A percentile compares a stretch with the other conserved stretches of the same genome.
Conservation (phyloP, 1,284 basidiomycete species). For the Amylostereum areolatum region DNA sequence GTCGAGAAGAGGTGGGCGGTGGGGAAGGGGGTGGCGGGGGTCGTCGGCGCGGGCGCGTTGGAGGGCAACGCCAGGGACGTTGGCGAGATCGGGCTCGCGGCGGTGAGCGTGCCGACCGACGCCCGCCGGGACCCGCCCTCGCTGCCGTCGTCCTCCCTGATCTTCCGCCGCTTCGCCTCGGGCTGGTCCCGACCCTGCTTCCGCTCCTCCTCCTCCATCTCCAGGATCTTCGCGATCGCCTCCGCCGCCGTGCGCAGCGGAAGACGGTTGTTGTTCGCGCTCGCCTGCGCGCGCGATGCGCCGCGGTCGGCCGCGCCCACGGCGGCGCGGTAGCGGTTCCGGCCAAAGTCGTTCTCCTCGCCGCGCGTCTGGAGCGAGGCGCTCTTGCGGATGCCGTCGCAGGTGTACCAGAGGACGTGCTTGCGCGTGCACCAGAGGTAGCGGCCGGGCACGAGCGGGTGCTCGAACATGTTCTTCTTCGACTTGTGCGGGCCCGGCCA, state of each 20-base stretch:
- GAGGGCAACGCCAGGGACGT: neutral
- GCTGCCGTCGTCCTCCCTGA: slow-evolving; percentile 5
- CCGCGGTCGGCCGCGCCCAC: slow-evolving; percentile 13
- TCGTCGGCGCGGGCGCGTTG: neutral
- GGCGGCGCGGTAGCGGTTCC: slow-evolving; percentile 10
- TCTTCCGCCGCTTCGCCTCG: slow-evolving; percentile 12
- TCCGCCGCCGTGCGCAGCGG: slow-evolving; percentile 14
- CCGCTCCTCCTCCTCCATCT: slow-evolving; percentile 14
- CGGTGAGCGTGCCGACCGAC: too few species aligned
- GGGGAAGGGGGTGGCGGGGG: neutral
- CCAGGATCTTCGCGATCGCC: slow-evolving; percentile 15
- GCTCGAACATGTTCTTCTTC: slow-evolving; percentile 17
- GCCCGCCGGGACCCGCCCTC: neutral
- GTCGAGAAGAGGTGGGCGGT: neutral
- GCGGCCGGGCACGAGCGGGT: slow-evolving; percentile 15
- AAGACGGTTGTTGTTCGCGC: slow-evolving; percentile 4
- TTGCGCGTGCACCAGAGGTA: slow-evolving; percentile 18
- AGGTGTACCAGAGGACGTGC: slow-evolving; percentile 16
- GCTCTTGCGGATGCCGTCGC: slow-evolving; percentile 16
- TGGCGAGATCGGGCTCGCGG: neutral
- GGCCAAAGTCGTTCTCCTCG: slow-evolving; percentile 17
- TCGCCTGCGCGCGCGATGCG: slow-evolving; percentile 5
- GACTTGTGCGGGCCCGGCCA: slow-evolving; percentile 17
- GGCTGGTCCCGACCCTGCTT: slow-evolving; percentile 13
- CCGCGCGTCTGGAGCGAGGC: slow-evolving; percentile 15